Base-by-base conservation (phyloP, 495 filamentous ascomycete genomes). In the Aspergillus taichungensis region DNA sequence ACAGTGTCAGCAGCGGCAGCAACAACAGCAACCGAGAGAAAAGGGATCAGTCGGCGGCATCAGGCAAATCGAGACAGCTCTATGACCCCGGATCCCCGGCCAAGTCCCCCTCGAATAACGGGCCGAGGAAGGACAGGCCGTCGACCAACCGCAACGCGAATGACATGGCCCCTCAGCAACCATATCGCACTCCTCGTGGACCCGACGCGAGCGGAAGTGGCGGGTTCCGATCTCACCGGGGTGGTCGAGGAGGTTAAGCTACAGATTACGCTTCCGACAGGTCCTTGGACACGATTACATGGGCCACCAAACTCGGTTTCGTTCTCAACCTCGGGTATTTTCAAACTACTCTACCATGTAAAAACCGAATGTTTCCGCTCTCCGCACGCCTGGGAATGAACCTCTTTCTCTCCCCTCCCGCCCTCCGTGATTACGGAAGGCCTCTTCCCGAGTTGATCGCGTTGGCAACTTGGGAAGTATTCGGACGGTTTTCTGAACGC, bases 121-220 rank as follows among this genome's bases (percentile, higher is more conserved):
- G 70, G 42, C 74, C 77, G 46, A 74, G 71, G 45, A 76, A 76
- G 49, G 71, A 73, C 29, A 56, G 57, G 41, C 59, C 54, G 27
- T 54, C 51, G 24, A 50, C n/a, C 58, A 66, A 47, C 51, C 70
- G 51, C 39, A 62, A 8, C 54, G 66, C 46, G 58, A 69, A 43
- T 47, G 74, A 56, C 56, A 69, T 41, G 64, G 53, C 66, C 64
- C 63, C 67, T 65, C 61, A 74, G 67, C 72, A 76, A 35, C 77
- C 75, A 12, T 78, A 84, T 44, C 79, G 88, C 30, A 64, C 66
- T 54, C 88, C 88, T 13, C 74, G 78, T 47, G 85, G 84, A 3
- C 88, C 88, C 7, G 86, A 94, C 61, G 70, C 71, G 24, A 87
- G 75, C 56, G 87, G 84, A 44, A 76, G 81, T 60, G 83, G 82